Evolutionary conservation across 2,329 filamentous ascomycete genomes (phyloP).

Genomic region (Trichophyton verrucosum): DNA sequence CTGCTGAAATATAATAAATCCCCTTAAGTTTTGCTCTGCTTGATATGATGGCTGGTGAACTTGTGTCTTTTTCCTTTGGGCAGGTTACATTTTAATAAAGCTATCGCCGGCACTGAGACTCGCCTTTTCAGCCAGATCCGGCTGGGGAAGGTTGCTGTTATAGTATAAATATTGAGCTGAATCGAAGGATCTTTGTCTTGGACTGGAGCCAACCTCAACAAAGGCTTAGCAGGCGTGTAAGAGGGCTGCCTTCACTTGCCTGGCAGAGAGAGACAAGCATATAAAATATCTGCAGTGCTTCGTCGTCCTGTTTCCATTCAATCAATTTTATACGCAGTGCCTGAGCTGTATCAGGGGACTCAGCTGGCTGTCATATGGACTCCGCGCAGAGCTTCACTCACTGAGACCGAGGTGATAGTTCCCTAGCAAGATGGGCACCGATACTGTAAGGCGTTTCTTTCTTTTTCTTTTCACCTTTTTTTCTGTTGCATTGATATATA

Average conservation of each 20-base stretch:
- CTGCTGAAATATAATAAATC: not conserved
- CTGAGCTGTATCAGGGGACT: not conserved
- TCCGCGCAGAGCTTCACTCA: not conserved
- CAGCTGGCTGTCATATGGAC: not conserved
- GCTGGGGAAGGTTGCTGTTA: not conserved
- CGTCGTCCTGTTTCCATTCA: not conserved
- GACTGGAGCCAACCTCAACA: not conserved
- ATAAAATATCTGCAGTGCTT: not conserved
- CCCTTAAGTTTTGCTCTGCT: not conserved
- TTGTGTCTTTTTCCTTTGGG: not conserved
- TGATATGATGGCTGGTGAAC: not conserved
- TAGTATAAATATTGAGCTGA: not conserved
- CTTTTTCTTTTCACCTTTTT: not conserved
- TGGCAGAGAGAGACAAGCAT: not conserved
- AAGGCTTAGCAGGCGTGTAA: not conserved
- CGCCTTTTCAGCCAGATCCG: not conserved
- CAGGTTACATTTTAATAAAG: not conserved
- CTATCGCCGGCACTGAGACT: not conserved
- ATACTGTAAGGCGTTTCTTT: not conserved
- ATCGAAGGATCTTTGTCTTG: slow-evolving; percentile 1
- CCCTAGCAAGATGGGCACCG: not conserved
- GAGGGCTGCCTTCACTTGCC: not conserved
- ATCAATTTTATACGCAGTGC: not conserved
- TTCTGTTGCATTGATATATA: not conserved
- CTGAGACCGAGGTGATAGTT: not conserved